Percentiles rank a stretch among this genome's conserved stretches.
Conservation (phyloP, 2,329 filamentous ascomycete species). For the Epichloe hybrida region DNA sequence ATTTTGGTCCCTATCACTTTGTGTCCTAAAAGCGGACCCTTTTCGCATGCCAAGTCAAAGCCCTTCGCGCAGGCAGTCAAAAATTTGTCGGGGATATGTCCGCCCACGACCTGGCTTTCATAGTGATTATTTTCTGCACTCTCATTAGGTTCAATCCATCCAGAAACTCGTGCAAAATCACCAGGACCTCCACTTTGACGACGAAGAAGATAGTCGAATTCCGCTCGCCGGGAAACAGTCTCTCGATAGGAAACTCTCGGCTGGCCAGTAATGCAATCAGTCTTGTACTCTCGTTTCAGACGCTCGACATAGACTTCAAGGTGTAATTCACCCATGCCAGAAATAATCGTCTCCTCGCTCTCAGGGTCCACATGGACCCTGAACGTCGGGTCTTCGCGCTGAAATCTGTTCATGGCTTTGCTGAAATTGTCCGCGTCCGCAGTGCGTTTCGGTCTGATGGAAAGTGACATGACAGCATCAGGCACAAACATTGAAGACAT, state of each 20-base stretch:
- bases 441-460: constrained; percentile 88
- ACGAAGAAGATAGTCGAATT: constrained; percentile 88
- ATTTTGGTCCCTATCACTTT: constrained; percentile 80
- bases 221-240: constrained; percentile 65
- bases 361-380: constrained; percentile 84
- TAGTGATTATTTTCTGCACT: constrained; percentile 65
- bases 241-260: constrained; percentile 96
- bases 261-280: constrained; percentile 89
- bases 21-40: constrained; percentile 86
- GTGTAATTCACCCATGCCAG: constrained; percentile 95
- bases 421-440: constrained; percentile 90
- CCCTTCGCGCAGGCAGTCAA: constrained; percentile 90
- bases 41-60: constrained; percentile 69
- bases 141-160: constrained; percentile 78
- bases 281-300: constrained; percentile 90
- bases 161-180: constrained; percentile 86
- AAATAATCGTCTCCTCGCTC: constrained; percentile 93
- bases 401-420: constrained; percentile 98
- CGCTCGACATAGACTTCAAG: constrained; percentile 96
- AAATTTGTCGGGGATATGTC: constrained; percentile 90
- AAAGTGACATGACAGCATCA: constrained; percentile 94
- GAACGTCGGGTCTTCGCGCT: constrained; percentile 96
- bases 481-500: constrained; percentile 99
- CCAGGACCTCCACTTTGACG: constrained; percentile 92
- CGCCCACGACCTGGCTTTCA: constrained; percentile 76